phyloP scores from a whole-genome alignment of 345 rosid genomes.

The Cardamine chenopodiifolia region DNA sequence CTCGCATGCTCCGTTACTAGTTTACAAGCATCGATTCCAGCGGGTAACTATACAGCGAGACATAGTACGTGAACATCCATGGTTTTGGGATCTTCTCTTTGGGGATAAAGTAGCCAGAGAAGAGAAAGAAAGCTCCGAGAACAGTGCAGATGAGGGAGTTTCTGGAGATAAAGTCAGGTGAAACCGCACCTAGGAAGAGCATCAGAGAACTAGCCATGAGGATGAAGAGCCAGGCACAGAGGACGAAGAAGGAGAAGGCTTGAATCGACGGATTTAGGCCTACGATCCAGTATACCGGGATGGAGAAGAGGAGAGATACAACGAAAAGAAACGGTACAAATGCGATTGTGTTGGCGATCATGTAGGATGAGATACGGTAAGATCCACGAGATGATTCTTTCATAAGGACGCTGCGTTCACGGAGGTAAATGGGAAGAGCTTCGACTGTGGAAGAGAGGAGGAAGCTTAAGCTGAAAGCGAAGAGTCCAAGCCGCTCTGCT shows the following conservation, averaged over 20 bases:
- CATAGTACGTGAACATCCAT: slow-evolving; percentile 94
- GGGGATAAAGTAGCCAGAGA: slow-evolving; percentile 91
- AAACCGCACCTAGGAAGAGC: slow-evolving; percentile 73
- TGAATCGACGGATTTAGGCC: slow-evolving; percentile 71
- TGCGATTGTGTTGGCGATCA: slow-evolving; percentile 81
- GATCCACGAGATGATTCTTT: slow-evolving; percentile 86
- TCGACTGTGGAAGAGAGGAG: slow-evolving; percentile 90
- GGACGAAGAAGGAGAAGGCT: slow-evolving; percentile 68
- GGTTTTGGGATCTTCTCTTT: slow-evolving; percentile 82
- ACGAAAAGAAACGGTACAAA: slow-evolving; percentile 75
- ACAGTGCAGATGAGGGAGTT: slow-evolving; percentile 85
- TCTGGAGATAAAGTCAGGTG: slow-evolving; percentile 83
- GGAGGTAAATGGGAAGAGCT: slow-evolving; percentile 89
- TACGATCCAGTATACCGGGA: slow-evolving; percentile 85
- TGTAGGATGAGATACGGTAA: slow-evolving; percentile 78
- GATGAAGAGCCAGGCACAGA: slow-evolving; percentile 76
- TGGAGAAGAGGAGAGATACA: slow-evolving; percentile 68
- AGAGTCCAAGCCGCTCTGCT: slow-evolving; percentile 70
- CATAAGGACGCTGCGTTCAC: slow-evolving; percentile 82
- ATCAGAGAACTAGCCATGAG: slow-evolving; percentile 85
- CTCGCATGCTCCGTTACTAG: slow-evolving; percentile 75
- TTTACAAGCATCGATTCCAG: slow-evolving; percentile 72
- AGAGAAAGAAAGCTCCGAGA: slow-evolving; percentile 80
- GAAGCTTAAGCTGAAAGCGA: slow-evolving; percentile 88
- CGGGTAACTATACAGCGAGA: slow-evolving; percentile 80